Evolutionary conservation across 2,329 filamentous ascomycete genomes (phyloP).

Genomic region (Penicillium sp.): DNA sequence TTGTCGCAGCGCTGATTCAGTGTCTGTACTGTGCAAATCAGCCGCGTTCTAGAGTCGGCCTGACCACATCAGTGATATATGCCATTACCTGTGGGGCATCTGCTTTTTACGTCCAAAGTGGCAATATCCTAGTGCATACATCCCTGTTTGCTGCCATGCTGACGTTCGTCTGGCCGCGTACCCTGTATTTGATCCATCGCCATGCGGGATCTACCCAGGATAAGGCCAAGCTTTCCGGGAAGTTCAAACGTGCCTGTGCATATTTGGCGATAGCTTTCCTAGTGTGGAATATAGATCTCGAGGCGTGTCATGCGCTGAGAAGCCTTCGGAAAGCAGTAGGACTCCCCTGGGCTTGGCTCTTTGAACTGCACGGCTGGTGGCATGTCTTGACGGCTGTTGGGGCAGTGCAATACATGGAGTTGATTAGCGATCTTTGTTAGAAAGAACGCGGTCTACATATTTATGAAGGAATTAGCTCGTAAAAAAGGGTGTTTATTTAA

Average conservation of each 20-base stretch:
- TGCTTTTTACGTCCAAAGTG: background rate
- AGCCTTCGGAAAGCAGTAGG: background rate
- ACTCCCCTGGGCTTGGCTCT: background rate
- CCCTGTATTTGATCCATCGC: background rate
- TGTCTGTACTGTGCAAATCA: background rate
- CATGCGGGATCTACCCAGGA: background rate
- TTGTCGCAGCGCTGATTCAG: constrained; percentile 1
- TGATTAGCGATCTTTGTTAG: constrained; percentile 1
- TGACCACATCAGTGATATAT: background rate
- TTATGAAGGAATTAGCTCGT: background rate
- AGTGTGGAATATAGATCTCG: constrained; percentile 4
- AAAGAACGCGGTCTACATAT: background rate
- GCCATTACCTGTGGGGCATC: background rate
- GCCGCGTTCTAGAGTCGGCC: background rate
- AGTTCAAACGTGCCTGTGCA: background rate
- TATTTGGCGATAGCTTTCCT: background rate
- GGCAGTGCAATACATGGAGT: constrained; percentile 2
- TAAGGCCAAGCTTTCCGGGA: background rate
- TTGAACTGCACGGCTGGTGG: constrained; percentile 9
- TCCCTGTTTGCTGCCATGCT: constrained; percentile 4
- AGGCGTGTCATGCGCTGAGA: background rate
- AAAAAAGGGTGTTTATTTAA: no score
- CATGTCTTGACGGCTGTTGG: constrained; percentile 2
- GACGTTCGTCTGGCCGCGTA: constrained; percentile 5
- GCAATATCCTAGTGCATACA: background rate